Conservation (phyloP, 345 rosid species). For the Pugionium cornutum region DNA sequence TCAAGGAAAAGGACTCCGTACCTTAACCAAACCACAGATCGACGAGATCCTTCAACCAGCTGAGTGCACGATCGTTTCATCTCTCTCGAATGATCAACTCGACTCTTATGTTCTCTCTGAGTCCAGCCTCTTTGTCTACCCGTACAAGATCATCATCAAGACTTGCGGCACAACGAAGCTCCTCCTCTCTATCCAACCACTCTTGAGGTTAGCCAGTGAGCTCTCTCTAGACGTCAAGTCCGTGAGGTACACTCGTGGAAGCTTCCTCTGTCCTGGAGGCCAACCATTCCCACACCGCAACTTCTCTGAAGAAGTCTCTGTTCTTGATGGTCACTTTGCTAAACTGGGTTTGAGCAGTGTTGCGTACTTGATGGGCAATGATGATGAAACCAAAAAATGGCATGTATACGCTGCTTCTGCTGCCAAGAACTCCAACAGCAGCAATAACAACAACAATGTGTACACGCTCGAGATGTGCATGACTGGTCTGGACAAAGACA, state of each 20-base stretch:
- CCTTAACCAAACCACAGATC: slow-evolving; percentile 51
- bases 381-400: slow-evolving; percentile 50
- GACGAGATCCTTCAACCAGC: slow-evolving; percentile 64
- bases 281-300: slow-evolving; percentile 78
- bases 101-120: slow-evolving; percentile 87
- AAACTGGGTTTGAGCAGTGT: slow-evolving; percentile 39
- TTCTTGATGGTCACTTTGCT: slow-evolving; percentile 51
- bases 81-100: slow-evolving; percentile 57
- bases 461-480: slow-evolving; percentile 73
- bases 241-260: slow-evolving; percentile 75
- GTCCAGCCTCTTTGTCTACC: slow-evolving; percentile 73
- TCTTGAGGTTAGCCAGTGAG: slow-evolving; percentile 47
- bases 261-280: slow-evolving; percentile 69
- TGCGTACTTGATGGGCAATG: slow-evolving; percentile 56
- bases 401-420: slow-evolving; percentile 64
- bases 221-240: slow-evolving; percentile 49
- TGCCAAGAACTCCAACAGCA: slow-evolving; percentile 13
- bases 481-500: slow-evolving; percentile 62
- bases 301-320: slow-evolving; percentile 64
- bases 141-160: slow-evolving; percentile 61
- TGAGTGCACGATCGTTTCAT: slow-evolving; percentile 64
- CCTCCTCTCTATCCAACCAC: slow-evolving; percentile 56
- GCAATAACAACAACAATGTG: slow-evolving; percentile 14
- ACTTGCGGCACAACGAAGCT: slow-evolving; percentile 84
- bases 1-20: slow-evolving; percentile 54